Percentiles rank a stretch among this genome's conserved stretches.
Conservation (phyloP, 805 yeast species). For the Vanderwaltozyma polyspora region DNA sequence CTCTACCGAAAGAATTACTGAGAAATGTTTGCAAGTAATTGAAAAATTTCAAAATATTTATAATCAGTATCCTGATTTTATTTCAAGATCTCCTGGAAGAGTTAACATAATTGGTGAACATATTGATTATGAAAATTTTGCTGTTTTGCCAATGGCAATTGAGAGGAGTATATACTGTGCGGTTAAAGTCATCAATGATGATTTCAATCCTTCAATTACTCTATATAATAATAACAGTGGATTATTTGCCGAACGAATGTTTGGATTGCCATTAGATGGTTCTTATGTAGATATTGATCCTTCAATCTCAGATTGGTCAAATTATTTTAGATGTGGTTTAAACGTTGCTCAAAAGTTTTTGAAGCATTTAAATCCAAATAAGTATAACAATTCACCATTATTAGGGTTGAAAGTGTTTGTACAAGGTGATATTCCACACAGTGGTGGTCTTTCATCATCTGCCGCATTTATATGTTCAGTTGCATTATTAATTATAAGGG, state of each 20-base stretch:
- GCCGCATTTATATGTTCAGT: slow-evolving; percentile 64
- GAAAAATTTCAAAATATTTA: slow-evolving; percentile 18
- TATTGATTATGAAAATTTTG: slow-evolving; percentile 55
- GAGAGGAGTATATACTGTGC: slow-evolving; percentile 52
- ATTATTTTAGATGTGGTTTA: slow-evolving; percentile 56
- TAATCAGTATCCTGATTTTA: slow-evolving; percentile 30
- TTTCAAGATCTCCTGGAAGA: slow-evolving; percentile 62
- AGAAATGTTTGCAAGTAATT: slow-evolving; percentile 7
- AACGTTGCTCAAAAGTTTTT: slow-evolving; percentile 46
- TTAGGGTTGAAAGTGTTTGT: slow-evolving; percentile 42
- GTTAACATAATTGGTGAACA: slow-evolving; percentile 70
- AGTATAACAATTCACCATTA: slow-evolving; percentile 24
- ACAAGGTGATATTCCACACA: slow-evolving; percentile 61
- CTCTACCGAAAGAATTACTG: neutral
- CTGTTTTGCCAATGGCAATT: slow-evolving; percentile 66
- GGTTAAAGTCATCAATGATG: slow-evolving; percentile 22
- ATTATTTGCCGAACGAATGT: slow-evolving; percentile 27
- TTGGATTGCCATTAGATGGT: slow-evolving; percentile 34
- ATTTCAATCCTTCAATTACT: slow-evolving; percentile 4
- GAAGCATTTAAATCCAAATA: slow-evolving; percentile 22
- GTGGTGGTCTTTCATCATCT: slow-evolving; percentile 59
- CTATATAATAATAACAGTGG: slow-evolving; percentile 23
- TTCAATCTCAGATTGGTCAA: slow-evolving; percentile 47
- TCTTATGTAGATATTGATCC: slow-evolving; percentile 37
- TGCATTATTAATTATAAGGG: slow-evolving; percentile 43